phyloP scores from a whole-genome alignment of 371 early-diverging fungal species.

The Mucor circinelloides region DNA sequence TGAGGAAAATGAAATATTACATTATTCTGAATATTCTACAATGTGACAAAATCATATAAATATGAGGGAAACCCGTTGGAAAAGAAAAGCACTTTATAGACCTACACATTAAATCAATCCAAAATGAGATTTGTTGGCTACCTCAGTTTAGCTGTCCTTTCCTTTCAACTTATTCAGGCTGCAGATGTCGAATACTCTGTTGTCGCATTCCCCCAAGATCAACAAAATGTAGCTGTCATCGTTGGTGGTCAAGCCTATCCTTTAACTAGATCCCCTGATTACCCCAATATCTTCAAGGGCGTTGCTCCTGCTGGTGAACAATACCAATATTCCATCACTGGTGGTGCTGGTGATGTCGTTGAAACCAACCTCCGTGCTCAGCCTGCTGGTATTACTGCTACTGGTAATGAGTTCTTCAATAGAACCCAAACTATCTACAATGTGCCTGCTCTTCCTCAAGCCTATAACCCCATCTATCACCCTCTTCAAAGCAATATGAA shows the following conservation, averaged over 20 bases:
- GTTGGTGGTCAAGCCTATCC: conserved; percentile 30
- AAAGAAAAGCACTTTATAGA: background rate
- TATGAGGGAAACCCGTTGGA: background rate
- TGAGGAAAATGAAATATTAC: background rate
- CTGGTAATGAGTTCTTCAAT: conserved; percentile 57
- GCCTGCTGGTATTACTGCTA: conserved; percentile 34
- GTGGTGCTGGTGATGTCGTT: conserved; percentile 5
- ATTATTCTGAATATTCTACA: conserved; percentile 1
- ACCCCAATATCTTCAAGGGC: conserved; percentile 36
- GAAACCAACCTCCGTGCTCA: conserved; percentile 36
- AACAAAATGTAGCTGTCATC: conserved; percentile 34
- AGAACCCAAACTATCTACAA: conserved; percentile 39
- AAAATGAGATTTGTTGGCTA: conserved; percentile 12
- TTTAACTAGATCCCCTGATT: conserved; percentile 13
- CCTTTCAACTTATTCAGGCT: conserved; percentile 16
- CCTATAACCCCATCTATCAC: conserved; percentile 42
- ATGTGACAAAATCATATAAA: background rate
- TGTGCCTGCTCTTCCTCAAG: conserved; percentile 56
- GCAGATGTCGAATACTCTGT: conserved; percentile 41
- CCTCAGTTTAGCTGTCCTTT: conserved; percentile 10
- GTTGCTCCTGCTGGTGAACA: conserved; percentile 30
- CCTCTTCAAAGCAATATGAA: conserved; percentile 39
- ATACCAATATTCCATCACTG: conserved; percentile 32
- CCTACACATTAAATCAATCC: background rate
- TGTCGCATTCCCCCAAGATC: conserved; percentile 37